Evolutionary conservation across 2,329 filamentous ascomycete species (phyloP), one percentile per base, ranked within the genome.

Genomic region (Aaosphaeria arxii): DNA sequence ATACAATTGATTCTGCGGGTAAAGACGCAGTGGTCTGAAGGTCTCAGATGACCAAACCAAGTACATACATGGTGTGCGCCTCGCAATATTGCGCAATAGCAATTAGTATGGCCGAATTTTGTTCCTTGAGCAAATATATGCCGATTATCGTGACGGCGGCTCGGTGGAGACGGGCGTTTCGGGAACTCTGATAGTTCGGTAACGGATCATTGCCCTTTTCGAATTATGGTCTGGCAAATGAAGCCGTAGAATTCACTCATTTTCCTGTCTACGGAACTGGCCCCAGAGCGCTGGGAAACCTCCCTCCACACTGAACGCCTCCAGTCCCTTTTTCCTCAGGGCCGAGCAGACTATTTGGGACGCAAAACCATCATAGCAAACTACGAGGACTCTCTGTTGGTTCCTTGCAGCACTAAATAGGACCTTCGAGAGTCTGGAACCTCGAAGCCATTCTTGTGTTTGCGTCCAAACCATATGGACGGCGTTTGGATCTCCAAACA

Each of bases 221-320:
- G 3, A 3, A 24, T 24, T 24, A 24, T 24, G 17, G 17, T 24
- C 17, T n/a, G n/a, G n/a, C n/a, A n/a, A 24, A 24, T 24, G 17
- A 24, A 24, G 17, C 17, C 17, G 17, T 24, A 24, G 3, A 24
- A 24, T 24, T 24, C 17, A 24, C 17, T 40, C 39, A 13, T 40
- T 24, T 7, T n/a, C 7, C 17, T 24, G 24, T 13, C 39, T 17
- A 40, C 4, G 11, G 43, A 49, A 11, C 32, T 46, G 24, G 9
- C 24, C 40, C 7, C 11, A 33, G 41, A 51, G 11, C 7, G 45
- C 45, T 24, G 45, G 45, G 33, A 42, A 48, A 28, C 48, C 48
- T 7, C 48, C 48, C 31, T 51, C 48, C 7, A 51, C 45, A 40
- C 48, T 47, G 13, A 42, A 41, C 17, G 48, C 45, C 11, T 51